phyloP scores from a whole-genome alignment of 1,139 yeast species.

The Debaryomyces subglobosus region DNA sequence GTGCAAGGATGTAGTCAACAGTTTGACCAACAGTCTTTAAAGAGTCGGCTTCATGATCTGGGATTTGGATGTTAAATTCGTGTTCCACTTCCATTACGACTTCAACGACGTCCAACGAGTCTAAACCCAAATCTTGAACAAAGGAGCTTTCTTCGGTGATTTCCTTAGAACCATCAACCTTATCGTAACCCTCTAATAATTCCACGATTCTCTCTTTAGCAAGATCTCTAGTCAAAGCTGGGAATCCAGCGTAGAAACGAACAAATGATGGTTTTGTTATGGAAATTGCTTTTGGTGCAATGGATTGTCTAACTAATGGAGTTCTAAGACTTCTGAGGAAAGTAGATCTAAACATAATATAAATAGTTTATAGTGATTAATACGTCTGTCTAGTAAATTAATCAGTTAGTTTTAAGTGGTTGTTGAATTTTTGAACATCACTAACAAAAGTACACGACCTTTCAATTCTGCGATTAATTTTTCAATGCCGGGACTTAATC shows the following conservation, averaged over 20 bases:
- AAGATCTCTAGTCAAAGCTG: conserved; percentile 67
- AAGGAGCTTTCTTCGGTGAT: conserved; percentile 65
- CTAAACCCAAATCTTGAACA: conserved; percentile 78
- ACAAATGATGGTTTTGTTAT: conserved; percentile 20
- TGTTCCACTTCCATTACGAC: conserved; percentile 88
- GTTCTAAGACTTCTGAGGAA: conserved; percentile 33
- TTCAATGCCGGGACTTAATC: conserved; percentile 3
- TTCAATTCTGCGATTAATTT: conserved; percentile 1
- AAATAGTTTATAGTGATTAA: conserved; percentile 1
- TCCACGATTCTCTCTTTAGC: conserved; percentile 78
- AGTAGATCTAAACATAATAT: conserved; percentile 39
- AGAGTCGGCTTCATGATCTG: conserved; percentile 83
- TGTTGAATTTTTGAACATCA: conserved; percentile 7
- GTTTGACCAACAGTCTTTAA: conserved; percentile 85
- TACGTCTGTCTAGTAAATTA: background rate
- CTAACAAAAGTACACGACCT: conserved; percentile 4
- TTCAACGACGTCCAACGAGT: conserved; percentile 86
- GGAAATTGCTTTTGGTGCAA: conserved; percentile 18
- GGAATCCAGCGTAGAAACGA: conserved; percentile 63
- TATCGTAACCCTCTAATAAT: conserved; percentile 79
- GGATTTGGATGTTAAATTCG: conserved; percentile 78
- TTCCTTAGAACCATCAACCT: conserved; percentile 52
- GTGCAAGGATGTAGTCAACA: conserved; percentile 70
- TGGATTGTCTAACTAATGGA: conserved; percentile 20
- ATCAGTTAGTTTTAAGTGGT: conserved; percentile 14